Percentiles rank a stretch among this genome's conserved stretches.
Evolutionary conservation across 208 protist species (phyloP).

Genomic region (Leishmania arabica): DNA sequence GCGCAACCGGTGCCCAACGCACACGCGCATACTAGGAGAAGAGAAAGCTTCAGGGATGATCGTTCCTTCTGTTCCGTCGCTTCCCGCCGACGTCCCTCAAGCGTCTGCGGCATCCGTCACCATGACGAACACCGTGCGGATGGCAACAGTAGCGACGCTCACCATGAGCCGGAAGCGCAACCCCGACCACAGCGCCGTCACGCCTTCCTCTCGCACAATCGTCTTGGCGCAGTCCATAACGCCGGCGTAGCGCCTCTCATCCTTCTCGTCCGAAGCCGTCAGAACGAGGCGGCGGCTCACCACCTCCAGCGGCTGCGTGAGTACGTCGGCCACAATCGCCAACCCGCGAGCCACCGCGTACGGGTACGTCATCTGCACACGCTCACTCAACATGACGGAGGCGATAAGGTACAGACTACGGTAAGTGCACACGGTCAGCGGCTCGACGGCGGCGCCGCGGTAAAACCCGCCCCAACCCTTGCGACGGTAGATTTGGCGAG

Average conservation of each 20-base stretch:
- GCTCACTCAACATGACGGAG: conserved; percentile 35
- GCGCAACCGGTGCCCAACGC: not conserved
- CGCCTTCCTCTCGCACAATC: conserved; percentile 75
- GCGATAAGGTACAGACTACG: conserved; percentile 58
- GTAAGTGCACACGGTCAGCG: conserved; percentile 67
- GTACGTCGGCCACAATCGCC: conserved; percentile 57
- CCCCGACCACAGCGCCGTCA: conserved; percentile 73
- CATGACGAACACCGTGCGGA: conserved; percentile 27
- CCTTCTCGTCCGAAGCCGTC: conserved; percentile 59
- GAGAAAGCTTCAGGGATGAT: not conserved
- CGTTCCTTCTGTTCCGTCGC: no score
- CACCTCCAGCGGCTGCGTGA: conserved; percentile 85
- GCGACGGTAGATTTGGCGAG: conserved; percentile 45
- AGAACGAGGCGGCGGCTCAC: conserved; percentile 72
- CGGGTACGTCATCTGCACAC: conserved; percentile 47
- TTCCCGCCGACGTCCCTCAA: not conserved
- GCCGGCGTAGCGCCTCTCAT: conserved; percentile 44
- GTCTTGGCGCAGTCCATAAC: conserved; percentile 68
- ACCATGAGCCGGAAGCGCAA: conserved; percentile 46
- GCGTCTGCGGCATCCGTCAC: not conserved
- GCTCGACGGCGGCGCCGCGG: conserved; percentile 56
- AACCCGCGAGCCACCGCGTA: conserved; percentile 54
- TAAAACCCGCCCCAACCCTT: conserved; percentile 80
- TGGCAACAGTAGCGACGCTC: conserved; percentile 32
- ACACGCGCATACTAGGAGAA: not conserved